These are phyloP conservation scores for Limtongia smithiae DNA, from an alignment of 805 yeast species.

Conservation along the genomic window DNA sequence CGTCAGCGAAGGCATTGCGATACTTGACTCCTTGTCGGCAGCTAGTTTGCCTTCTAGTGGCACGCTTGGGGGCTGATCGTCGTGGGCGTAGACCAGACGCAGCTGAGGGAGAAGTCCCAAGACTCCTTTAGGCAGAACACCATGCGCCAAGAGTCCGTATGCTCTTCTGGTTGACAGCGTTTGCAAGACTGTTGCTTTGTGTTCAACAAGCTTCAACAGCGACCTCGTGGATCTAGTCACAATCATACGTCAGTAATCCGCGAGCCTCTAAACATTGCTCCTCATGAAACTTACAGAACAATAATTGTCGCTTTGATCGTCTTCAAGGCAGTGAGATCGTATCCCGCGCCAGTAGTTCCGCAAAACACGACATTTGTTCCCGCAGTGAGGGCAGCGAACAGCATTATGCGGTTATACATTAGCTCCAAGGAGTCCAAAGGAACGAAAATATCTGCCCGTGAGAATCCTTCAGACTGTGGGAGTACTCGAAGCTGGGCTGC, in stretches of 20 bases:
- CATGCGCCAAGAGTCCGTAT: conserved; percentile 16
- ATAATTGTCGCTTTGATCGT: conserved; percentile 10
- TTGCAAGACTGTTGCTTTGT: not conserved
- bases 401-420: conserved; percentile 32
- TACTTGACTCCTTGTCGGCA: not conserved
- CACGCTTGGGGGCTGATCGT: conserved; percentile 10
- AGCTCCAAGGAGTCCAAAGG: conserved; percentile 33
- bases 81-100: conserved; percentile 19
- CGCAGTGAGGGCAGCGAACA: conserved; percentile 37
- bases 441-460: conserved; percentile 33
- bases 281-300: conserved; percentile 5
- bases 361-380: conserved; percentile 27
- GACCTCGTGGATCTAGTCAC: not conserved
- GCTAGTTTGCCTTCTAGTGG: not conserved
- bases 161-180: conserved; percentile 13
- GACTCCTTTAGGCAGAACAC: conserved; percentile 10
- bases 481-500: conserved; percentile 39
- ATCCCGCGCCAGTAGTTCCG: conserved; percentile 13
- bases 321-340: conserved; percentile 9
- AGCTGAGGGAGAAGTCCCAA: conserved; percentile 5
- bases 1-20: conserved; percentile 18
- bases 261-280: too few species aligned
- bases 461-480: conserved; percentile 36
- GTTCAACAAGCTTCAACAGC: not conserved
- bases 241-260: not conserved